A percentile compares a stretch with the other conserved stretches of the same genome.
Conservation (phyloP, 129 eudicot genomes). For the Tagetes patula region DNA sequence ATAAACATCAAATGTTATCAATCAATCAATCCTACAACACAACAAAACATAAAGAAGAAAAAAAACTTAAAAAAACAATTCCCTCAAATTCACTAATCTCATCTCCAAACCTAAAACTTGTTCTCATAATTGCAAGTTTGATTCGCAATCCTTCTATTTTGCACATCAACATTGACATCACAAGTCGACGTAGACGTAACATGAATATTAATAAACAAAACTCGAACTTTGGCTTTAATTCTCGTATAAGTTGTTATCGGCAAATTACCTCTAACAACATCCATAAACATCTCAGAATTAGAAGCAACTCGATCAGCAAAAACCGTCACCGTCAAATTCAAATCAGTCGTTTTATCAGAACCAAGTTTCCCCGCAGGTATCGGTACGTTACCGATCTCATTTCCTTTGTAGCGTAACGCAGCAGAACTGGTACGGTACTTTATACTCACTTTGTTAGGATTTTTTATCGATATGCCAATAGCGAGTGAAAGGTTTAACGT, state of each 20-base stretch:
- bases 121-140: slow-evolving; percentile 62
- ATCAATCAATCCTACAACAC: slow-evolving; percentile 2
- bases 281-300: slow-evolving; percentile 45
- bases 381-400: slow-evolving; percentile 67
- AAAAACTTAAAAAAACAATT: background rate
- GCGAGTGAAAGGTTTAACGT: slow-evolving; percentile 27
- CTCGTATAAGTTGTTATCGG: slow-evolving; percentile 47
- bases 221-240: slow-evolving; percentile 55
- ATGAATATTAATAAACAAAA: slow-evolving; percentile 51
- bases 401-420: slow-evolving; percentile 42
- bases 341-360: slow-evolving; percentile 30
- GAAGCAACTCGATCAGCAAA: slow-evolving; percentile 70
- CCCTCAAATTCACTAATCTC: background rate
- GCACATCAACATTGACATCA: slow-evolving; percentile 44
- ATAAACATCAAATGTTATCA: background rate
- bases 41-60: background rate
- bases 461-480: slow-evolving; percentile 13
- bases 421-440: slow-evolving; percentile 42
- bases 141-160: slow-evolving; percentile 26
- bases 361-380: slow-evolving; percentile 61
- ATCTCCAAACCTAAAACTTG: slow-evolving; percentile 28
- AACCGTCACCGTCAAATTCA: slow-evolving; percentile 66
- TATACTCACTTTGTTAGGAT: slow-evolving; percentile 38
- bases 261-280: slow-evolving; percentile 48
- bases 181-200: slow-evolving; percentile 66